These are phyloP conservation scores for Mycena kentingensis DNA, from an alignment of 768 basidiomycete genomes.

Conservation along the genomic window DNA sequence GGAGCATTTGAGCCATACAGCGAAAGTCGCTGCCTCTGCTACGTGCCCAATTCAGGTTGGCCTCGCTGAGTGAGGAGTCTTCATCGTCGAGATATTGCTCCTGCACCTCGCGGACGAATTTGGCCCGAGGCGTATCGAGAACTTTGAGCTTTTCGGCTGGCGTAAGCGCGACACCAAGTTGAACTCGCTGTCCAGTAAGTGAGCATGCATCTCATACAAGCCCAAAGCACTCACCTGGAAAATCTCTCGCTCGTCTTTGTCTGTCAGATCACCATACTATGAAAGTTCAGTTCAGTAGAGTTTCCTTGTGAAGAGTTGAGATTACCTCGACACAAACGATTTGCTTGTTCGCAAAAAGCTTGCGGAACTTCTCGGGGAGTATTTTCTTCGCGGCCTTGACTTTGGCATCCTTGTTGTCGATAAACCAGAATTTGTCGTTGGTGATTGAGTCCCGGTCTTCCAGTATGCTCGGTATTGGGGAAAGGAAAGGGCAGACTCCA, in stretches of 20 bases:
- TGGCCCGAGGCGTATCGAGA: conserved; percentile 54
- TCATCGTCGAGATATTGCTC: conserved; percentile 44
- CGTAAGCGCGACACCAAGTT: conserved; percentile 76
- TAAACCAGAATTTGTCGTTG: conserved; percentile 23
- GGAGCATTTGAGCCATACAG: conserved; percentile 56
- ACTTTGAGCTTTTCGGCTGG: conserved; percentile 63
- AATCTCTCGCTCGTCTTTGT: conserved; percentile 63
- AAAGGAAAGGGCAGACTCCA: conserved; percentile 1
- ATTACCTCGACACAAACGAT: conserved; percentile 86
- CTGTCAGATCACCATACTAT: conserved; percentile 60
- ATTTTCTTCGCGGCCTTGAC: conserved; percentile 28
- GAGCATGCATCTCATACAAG: not conserved
- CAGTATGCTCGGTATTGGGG: not conserved
- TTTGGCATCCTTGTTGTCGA: conserved; percentile 21
- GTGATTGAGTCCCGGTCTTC: conserved; percentile 4
- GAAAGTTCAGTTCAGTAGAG: no score
- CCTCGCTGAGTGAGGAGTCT: conserved; percentile 29
- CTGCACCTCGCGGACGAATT: conserved; percentile 61
- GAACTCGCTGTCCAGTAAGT: conserved; percentile 60
- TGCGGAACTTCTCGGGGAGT: conserved; percentile 58
- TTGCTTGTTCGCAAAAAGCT: conserved; percentile 70
- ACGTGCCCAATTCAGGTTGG: conserved; percentile 37
- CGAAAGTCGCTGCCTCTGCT: conserved; percentile 53
- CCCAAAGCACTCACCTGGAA: conserved; percentile 57
- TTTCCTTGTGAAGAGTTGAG: no score